Conservation (phyloP, 2,329 filamentous ascomycete species). For the Podosphaera leucotricha region DNA sequence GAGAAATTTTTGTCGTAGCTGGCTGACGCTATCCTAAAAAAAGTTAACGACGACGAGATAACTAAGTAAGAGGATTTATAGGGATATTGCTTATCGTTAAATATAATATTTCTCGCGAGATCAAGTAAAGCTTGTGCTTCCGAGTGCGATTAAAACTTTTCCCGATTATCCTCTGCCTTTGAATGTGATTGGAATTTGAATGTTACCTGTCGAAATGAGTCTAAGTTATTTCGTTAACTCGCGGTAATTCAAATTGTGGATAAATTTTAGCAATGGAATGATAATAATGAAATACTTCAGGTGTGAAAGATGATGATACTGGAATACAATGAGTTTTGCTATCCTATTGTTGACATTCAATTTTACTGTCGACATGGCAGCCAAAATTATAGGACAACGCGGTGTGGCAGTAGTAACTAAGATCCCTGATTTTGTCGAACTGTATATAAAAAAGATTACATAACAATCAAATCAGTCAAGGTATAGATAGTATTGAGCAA, state of each 20-base stretch:
- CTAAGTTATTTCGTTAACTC: background rate
- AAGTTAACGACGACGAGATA: background rate
- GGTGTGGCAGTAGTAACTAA: background rate
- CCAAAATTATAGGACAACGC: conserved; percentile 18
- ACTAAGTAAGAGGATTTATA: background rate
- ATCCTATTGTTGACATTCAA: background rate
- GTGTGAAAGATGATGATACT: no score
- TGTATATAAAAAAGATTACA: no score
- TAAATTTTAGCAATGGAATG: background rate
- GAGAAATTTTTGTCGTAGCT: background rate
- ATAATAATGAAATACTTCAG: background rate
- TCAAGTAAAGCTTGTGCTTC: background rate
- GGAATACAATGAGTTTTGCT: background rate
- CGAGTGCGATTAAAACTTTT: background rate
- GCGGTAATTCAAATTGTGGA: background rate
- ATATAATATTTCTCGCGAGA: background rate
- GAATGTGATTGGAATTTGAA: background rate
- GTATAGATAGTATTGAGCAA: no score
- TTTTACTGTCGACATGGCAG: conserved; percentile 24
- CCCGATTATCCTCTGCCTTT: background rate
- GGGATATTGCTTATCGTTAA: background rate
- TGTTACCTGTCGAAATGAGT: background rate
- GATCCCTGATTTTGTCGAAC: no score
- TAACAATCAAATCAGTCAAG: no score
- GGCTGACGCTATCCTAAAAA: background rate